Conservation (phyloP, 441 rosid genomes). For the Adansonia madagascariensis region DNA sequence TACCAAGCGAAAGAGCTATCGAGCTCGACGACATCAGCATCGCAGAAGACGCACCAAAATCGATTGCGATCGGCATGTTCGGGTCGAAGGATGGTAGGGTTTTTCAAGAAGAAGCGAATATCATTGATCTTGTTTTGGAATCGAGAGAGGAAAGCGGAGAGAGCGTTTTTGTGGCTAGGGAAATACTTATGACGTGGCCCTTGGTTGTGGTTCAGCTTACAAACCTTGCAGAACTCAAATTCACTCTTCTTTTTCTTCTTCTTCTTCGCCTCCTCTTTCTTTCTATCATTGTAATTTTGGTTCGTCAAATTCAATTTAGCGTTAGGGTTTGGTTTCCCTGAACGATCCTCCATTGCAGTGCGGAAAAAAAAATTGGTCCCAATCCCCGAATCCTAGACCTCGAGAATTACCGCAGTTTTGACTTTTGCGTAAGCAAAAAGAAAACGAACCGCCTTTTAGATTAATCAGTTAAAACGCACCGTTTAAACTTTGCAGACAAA, state of each 20-base stretch:
- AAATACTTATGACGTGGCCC: slow-evolving; percentile 78
- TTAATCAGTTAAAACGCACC: neutral
- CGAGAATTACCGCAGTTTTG: too few species aligned
- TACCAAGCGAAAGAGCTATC: slow-evolving; percentile 79
- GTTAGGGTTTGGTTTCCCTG: slow-evolving; percentile 29
- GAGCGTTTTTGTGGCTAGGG: slow-evolving; percentile 63
- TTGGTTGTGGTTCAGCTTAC: slow-evolving; percentile 68
- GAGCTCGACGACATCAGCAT: slow-evolving; percentile 58
- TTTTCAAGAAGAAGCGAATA: slow-evolving; percentile 65
- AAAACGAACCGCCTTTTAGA: neutral
- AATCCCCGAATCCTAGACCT: neutral
- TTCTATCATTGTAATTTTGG: slow-evolving; percentile 26
- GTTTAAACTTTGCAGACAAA: neutral
- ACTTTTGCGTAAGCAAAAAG: neutral
- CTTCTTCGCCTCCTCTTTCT: slow-evolving; percentile 7
- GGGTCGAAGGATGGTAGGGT: slow-evolving; percentile 59
- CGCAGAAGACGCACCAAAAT: slow-evolving; percentile 89
- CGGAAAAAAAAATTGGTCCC: neutral
- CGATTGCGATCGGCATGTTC: slow-evolving; percentile 64
- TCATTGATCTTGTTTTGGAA: slow-evolving; percentile 65
- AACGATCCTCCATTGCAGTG: slow-evolving; percentile 9
- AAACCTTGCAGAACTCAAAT: slow-evolving; percentile 73
- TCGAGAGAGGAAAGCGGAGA: slow-evolving; percentile 57
- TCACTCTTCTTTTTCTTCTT: slow-evolving; percentile 39
- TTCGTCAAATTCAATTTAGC: slow-evolving; percentile 25